Evolutionary conservation across 768 basidiomycete species (phyloP), one percentile per base, ranked within the genome.

Genomic region (Asterophora lycoperdoides): DNA sequence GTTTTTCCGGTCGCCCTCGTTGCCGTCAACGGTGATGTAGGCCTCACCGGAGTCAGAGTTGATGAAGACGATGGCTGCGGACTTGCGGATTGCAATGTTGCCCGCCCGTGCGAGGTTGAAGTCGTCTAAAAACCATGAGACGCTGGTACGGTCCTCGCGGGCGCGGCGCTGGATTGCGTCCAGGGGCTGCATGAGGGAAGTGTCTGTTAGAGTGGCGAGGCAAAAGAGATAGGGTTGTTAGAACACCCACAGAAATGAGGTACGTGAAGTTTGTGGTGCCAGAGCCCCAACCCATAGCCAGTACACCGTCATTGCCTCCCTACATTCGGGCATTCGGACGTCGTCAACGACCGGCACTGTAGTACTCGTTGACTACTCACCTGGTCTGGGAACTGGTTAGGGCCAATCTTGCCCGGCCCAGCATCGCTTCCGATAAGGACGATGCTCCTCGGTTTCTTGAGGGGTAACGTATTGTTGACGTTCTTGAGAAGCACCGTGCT

Each of bases 271-370:
- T 79, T 10, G 80, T 74, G 0, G 92, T 89, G 5, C 90, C 91
- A 42, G 84, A 87, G 32, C 91, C 93, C 93, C 93, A 96, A 11
- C 92, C 92, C 84, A 93, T 86, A 7, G 90, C 91, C 17, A 96
- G 74, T 14, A 86, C 74, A 8, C 91, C 91, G 41, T 76, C 78
- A 26, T 71, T 67, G 19, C 83, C 82, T 41, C 77, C 81, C 56
- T 71, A 52, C 20, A 34, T 8, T 19, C 29, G 26, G 18, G 20
- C 42, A 9, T n/a, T 35, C 18, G 6, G n/a, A 49, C 5, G 13
- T 2, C 35, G 29, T 29, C 8, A 10, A 5, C 23, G 23, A 23
- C 6, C 23, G 3, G 23, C 23, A 23, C 23, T 23, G 1, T n/a
- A 39, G 13, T 11, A 15, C 5, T 23, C 11, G n/a, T 1, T 19